Evolutionary conservation across 257 asterid species (phyloP).

Genomic region (Petrea volubilis): DNA sequence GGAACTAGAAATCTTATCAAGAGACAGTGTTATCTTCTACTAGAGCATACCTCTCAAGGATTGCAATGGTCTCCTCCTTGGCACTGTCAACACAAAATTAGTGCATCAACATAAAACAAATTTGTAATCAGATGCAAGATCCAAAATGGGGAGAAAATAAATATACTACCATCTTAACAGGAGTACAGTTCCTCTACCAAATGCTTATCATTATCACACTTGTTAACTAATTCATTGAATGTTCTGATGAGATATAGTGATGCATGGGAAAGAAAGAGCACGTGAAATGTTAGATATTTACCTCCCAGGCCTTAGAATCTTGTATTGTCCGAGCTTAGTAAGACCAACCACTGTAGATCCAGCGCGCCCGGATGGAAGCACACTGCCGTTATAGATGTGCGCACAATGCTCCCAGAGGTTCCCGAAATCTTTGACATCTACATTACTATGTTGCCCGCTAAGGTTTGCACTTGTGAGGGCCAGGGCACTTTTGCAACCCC

Average conservation of each 20-base stretch:
- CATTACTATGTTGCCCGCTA: slow-evolving; percentile 80
- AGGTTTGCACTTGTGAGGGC: slow-evolving; percentile 96
- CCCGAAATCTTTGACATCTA: slow-evolving; percentile 73
- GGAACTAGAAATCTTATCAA: slow-evolving; percentile 17
- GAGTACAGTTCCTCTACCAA: not conserved
- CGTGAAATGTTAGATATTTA: slow-evolving; percentile 20
- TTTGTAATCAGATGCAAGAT: not conserved
- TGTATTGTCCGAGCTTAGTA: slow-evolving; percentile 66
- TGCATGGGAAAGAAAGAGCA: no score
- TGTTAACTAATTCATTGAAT: not conserved
- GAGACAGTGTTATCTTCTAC: slow-evolving; percentile 41
- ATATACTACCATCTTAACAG: not conserved
- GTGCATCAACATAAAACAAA: no score
- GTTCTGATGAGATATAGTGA: not conserved
- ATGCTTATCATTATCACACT: not conserved
- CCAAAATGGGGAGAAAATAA: not conserved
- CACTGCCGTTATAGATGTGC: slow-evolving; percentile 69
- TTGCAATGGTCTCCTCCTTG: slow-evolving; percentile 57
- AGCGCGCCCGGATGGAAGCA: slow-evolving; percentile 84
- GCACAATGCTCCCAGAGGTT: slow-evolving; percentile 81
- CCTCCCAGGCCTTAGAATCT: slow-evolving; percentile 92
- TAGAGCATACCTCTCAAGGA: slow-evolving; percentile 52
- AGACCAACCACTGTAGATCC: slow-evolving; percentile 91
- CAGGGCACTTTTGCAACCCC: slow-evolving; percentile 75
- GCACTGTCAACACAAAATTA: slow-evolving; percentile 52